Conservation (phyloP, 1,284 basidiomycete genomes). For the Volvariella volvacea region DNA sequence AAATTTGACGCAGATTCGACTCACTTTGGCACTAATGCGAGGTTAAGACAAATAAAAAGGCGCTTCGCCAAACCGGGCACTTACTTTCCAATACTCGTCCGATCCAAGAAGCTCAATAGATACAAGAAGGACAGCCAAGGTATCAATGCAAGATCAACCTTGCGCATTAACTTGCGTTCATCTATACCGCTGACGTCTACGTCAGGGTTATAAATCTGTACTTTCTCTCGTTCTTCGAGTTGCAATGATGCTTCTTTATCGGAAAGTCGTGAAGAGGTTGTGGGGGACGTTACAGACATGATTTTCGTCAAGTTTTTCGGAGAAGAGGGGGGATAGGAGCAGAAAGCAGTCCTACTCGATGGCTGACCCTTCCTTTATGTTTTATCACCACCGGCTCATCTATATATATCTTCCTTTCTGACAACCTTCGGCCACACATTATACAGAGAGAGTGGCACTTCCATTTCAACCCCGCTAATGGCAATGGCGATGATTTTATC, state of each 20-base stretch:
- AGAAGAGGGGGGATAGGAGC: not conserved
- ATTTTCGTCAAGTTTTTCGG: slow-evolving; percentile 4
- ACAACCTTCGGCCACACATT: too few relatives aligned
- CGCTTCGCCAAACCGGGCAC: slow-evolving; percentile 16
- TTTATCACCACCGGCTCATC: not conserved
- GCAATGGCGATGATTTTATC: too few relatives aligned
- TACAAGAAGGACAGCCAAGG: slow-evolving; percentile 72
- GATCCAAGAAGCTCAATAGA: slow-evolving; percentile 69
- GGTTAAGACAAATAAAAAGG: too few relatives aligned
- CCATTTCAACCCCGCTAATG: too few relatives aligned
- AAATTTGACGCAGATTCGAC: not conserved
- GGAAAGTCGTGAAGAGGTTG: slow-evolving; percentile 2
- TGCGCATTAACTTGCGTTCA: slow-evolving; percentile 58
- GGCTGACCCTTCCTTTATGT: not conserved
- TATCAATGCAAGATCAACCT: slow-evolving; percentile 57
- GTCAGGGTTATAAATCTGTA: slow-evolving; percentile 39
- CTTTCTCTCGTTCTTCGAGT: slow-evolving; percentile 9
- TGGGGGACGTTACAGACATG: not conserved
- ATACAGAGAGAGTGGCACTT: too few relatives aligned
- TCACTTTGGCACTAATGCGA: slow-evolving; percentile 47
- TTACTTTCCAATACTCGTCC: slow-evolving; percentile 76
- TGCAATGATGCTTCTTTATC: slow-evolving; percentile 19
- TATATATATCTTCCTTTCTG: too few relatives aligned
- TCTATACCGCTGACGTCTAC: slow-evolving; percentile 50
- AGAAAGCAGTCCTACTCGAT: not conserved